phyloP scores from a whole-genome alignment of 164 flowering plant genomes.

The Tinospora cordifolia region DNA sequence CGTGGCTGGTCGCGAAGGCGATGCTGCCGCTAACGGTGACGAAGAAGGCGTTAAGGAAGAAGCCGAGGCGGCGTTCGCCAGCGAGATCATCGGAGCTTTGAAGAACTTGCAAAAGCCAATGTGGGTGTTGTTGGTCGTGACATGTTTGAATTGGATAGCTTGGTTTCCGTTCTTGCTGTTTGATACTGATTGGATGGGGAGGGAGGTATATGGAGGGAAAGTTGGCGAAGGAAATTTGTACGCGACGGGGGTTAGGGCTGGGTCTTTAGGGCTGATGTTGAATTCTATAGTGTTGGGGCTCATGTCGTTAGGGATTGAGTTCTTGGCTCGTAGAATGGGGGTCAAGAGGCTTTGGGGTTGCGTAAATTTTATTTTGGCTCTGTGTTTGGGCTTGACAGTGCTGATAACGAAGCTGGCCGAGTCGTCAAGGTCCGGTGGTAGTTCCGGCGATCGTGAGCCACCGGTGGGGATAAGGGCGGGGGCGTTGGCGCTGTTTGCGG shows the following conservation, averaged over 20 bases:
- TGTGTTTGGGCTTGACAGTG: background rate
- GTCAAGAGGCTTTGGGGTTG: constrained; percentile 1
- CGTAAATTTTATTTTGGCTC: background rate
- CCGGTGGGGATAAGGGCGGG: background rate
- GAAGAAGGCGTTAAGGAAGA: background rate
- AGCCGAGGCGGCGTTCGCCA: constrained; percentile 18
- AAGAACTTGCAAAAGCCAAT: constrained; percentile 42
- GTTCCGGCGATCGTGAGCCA: background rate
- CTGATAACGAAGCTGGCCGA: background rate
- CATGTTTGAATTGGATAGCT: constrained; percentile 70
- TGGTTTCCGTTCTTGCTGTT: constrained; percentile 66
- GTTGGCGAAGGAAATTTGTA: constrained; percentile 28
- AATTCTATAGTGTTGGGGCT: constrained; percentile 56
- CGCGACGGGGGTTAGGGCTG: constrained; percentile 48
- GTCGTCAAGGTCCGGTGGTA: background rate
- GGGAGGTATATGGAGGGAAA: constrained; percentile 66
- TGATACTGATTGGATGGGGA: constrained; percentile 88
- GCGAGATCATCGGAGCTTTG: constrained; percentile 36
- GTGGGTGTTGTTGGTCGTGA: constrained; percentile 56
- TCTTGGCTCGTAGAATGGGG: constrained; percentile 6
- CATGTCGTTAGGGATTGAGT: constrained; percentile 36
- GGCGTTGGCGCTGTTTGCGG: background rate
- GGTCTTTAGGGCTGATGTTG: constrained; percentile 63
- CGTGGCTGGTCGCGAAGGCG: background rate
- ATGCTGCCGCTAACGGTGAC: background rate